Base-by-base conservation (phyloP, 139 green algal genomes). In the Coelastrella sp. region DNA sequence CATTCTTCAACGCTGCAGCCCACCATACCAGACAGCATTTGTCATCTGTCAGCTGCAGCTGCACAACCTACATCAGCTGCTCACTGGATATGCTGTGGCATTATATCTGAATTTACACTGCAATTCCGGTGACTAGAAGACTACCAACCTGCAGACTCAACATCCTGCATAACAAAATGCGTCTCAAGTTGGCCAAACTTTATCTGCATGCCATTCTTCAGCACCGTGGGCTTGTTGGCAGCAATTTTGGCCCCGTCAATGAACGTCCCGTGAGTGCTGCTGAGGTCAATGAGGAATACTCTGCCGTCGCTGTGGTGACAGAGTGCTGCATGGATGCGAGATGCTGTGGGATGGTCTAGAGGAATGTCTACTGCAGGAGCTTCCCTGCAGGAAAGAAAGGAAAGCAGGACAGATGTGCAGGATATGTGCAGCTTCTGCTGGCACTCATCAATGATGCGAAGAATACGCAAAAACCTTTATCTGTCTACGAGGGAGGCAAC, bases 271-370 rank as follows among this genome's bases (percentile, higher is more conserved):
- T 93, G 89, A 0, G 50, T 82, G 51, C 75, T 82, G 75, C 87
- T 62, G 41, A 96, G 71, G 78, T 96, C 93, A 5, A 96, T 96
- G 37, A 96, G 30, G 60, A 92, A 96, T 13, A 94, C 38, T 4
- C 93, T 88, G 2, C 91, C 93, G 85, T 96, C 93, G 19, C 25
- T 51, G 75, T 82, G 75, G 75, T 82, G 75, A 53, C 75, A 82
- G 25, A 96, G 59, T 7, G 91, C 93, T 7, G 93, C 93, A 80
- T 96, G 93, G 9, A 89, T 41, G 3, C 89, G 45, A 2, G 79
- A 90, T 43, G 79, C 80, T 17, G 74, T 86, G 35, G 84, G 30
- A 77, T 93, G 69, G 15, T 87, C 63, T 2, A 95, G 41, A 1
- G 53, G 15, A 9, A 95, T 80, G 27, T 90, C 83, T 59, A 91